Base-by-base conservation (phyloP, 2,329 filamentous ascomycete species). In the Pestalotiopsis sp. region DNA sequence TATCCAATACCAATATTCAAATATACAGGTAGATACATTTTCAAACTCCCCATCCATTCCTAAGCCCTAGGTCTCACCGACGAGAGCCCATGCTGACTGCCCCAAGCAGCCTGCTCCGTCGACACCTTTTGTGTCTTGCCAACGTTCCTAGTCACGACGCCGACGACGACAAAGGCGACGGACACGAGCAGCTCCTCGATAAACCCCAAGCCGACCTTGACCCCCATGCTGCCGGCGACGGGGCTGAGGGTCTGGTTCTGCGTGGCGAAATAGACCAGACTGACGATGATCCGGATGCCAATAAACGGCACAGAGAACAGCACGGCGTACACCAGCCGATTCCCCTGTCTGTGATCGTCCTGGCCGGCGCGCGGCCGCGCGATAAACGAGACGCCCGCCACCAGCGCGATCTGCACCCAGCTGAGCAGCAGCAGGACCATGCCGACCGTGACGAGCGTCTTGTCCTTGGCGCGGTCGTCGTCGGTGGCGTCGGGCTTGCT, bases 41-140 rank as follows among this genome's bases (percentile, higher is more conserved):
- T 36, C 31, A 36, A 36, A 36, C 31, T 36, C 7, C 31, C 5
- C 31, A 36, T 3, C 31, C 23, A 23, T 23, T 3, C 31, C 31
- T 36, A 36, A 36, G 7, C 31, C 31, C 31, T 36, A 1, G 31
- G 2, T 9, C 31, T 36, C 31, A 36, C 31, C 31, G 31, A 36
- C 31, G 31, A 36, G 31, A 36, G 31, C 31, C 31, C 31, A 36
- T 36, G 31, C 31, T 36, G 31, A 9, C 41, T 49, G n/a, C 59
- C 36, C 57, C 23, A 59, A 36, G 23, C 57, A 36, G 27, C 23
- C 59, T 0, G 85, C 88, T 67, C 89, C 87, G 67, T 90, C 82
- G 65, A 80, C 80, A 45, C 79, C 78, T 4, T 78, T 61, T 12
- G 72, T 78, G 14, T 13, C n/a, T 38, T 56, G 38, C 25, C 65